Evolutionary conservation across 371 early-diverging fungal genomes (phyloP), one percentile per base, ranked within the genome.

Genomic region (Mucor lusitanicus): DNA sequence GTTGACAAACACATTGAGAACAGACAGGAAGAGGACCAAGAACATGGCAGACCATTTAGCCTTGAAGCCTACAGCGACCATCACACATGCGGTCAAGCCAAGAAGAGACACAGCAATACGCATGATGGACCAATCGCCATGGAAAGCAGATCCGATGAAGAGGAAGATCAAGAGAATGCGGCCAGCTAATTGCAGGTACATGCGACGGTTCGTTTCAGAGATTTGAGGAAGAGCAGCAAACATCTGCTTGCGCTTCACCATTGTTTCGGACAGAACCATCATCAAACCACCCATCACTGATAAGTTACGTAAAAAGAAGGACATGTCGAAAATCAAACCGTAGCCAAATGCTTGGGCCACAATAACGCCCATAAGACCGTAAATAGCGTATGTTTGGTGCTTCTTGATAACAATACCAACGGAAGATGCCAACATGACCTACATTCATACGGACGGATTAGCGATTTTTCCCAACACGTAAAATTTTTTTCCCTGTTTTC

Each of bases 31-130:
- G 28, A 94, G 79, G 46, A 97, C 93, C 55, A 98, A 77, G 70
- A 97, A 91, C 84, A 94, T 92, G 32, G 98, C 97, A 6, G 95
- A 94, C 87, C 88, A 92, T 80, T 94, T 95, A 40, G 98, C 97
- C 84, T 97, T 98, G 87, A 97, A 98, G 1, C 98, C 98, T 23
- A 98, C 91, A 3, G 92, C 95, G 23, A 98, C 94, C 96, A 97
- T 95, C 59, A 94, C 72, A 77, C 96, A 96, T 30, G 95, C 95
- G 28, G 88, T 80, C n/a, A 93, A 81, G 12, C 93, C 92, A 35
- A 95, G 73, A n/a, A 90, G 27, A 12, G 93, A 87, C 9, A 94
- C 88, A 53, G 88, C 65, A 28, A 90, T 55, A 23, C 97, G 88
- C 39, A 87, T 70, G 6, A 93, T 4, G 8, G 93, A 84, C 80